Evolutionary conservation across 108 stramenopile genomes (phyloP), one percentile per base, ranked within the genome.

Genomic region (Aurantiochytrium sp.): DNA sequence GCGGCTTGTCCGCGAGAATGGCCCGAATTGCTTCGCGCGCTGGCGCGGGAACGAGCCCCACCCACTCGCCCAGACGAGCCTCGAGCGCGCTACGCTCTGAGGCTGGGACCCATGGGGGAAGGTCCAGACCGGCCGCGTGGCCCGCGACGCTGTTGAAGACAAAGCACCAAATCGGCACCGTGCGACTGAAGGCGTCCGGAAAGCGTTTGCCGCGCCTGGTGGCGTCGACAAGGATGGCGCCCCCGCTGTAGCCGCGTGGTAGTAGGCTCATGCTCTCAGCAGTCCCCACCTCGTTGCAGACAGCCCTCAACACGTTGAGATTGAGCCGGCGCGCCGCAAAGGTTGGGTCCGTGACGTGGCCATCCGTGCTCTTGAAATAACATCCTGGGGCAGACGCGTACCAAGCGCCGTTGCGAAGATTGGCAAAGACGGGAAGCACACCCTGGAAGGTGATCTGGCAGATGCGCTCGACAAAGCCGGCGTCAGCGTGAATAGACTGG

Each of bases 161-260:
- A 41, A 81, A 48, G 45, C 73, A 81, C 73, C 73, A 81, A 41
- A 81, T 41, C 2, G 73, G 73, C n/a, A 81, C 45, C 1, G 73
- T 81, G 10, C 73, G 39, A 24, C 19, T 48, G 42, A 81, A 48
- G 10, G 73, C 21, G 45, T 81, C 73, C 17, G 73, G 73, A 30
- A 81, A 81, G 42, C 73, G 39, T 48, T 81, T 81, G 12, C 73
- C 73, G 10, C 45, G 36, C 24, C 73, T 12, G 10, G 73, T 81
- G 73, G 73, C 39, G 4, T 81, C 73, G 6, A 81, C 73, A 12
- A 81, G 3, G 19, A 81, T 30, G 6, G 30, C 73, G 1, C 73
- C 73, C 6, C 73, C 73, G 27, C n/a, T 15, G 73, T 3, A 41
- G 6, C 17, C 2, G 24, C 30, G 6, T 12, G 73, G 73, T 30